Percentiles rank a stretch among this genome's conserved stretches.
Conservation (phyloP, 1,284 basidiomycete genomes). For the Porogramme epimiltina region DNA sequence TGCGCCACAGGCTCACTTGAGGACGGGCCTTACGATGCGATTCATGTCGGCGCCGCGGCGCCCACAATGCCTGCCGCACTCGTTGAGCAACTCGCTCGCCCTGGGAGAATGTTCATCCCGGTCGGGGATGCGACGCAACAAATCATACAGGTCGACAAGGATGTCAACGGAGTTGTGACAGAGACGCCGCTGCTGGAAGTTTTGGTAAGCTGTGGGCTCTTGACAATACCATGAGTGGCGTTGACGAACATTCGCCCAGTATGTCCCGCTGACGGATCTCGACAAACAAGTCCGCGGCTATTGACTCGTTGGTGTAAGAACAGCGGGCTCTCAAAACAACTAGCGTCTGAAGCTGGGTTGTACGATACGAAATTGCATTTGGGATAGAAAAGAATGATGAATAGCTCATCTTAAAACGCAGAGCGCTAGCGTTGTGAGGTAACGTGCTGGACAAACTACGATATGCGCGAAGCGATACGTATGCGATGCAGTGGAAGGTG, state of each 20-base stretch:
- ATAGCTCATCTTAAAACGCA: too few species aligned
- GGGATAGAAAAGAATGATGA: too few species aligned
- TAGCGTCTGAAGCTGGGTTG: too few species aligned
- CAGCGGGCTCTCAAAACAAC: too few species aligned
- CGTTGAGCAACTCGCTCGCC: conserved; percentile 79
- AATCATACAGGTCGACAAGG: conserved; percentile 78
- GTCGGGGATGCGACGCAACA: conserved; percentile 70
- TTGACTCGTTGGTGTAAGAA: neutral
- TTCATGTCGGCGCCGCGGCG: conserved; percentile 95
- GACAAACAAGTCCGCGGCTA: conserved; percentile 11
- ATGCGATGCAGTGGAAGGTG: too few species aligned
- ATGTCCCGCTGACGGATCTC: conserved; percentile 26
- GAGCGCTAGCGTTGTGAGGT: too few species aligned
- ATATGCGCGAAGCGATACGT: too few species aligned
- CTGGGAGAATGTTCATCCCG: conserved; percentile 94
- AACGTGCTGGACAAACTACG: too few species aligned
- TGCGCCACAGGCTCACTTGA: conserved; percentile 18
- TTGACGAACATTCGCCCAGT: conserved; percentile 18
- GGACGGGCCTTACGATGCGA: conserved; percentile 80
- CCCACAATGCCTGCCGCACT: conserved; percentile 74
- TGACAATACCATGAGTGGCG: neutral
- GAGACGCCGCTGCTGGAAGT: conserved; percentile 81
- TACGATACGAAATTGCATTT: too few species aligned
- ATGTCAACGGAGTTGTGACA: conserved; percentile 68
- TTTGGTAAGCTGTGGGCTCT: conserved; percentile 48